Percentiles rank a stretch among this genome's conserved stretches.
phyloP scores from a whole-genome alignment of 345 rosid species.

The Citrus trifoliata region DNA sequence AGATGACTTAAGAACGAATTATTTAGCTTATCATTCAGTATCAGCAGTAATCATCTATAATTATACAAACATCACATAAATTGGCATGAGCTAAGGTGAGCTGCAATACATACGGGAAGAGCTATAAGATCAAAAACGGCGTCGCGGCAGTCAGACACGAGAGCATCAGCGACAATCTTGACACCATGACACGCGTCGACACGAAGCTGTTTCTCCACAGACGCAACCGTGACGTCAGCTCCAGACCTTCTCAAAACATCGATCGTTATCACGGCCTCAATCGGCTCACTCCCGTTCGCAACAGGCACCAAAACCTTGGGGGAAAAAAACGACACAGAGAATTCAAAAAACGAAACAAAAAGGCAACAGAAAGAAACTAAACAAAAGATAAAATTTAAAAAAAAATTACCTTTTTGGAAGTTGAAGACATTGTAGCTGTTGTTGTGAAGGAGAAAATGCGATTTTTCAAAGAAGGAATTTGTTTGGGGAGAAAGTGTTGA shows the following conservation, averaged over 20 bases:
- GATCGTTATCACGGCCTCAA: conserved; percentile 84
- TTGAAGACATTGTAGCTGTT: conserved; percentile 54
- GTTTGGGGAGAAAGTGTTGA: neutral
- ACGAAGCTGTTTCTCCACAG: too few relatives aligned
- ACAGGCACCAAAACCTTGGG: conserved; percentile 84
- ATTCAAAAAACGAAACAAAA: neutral
- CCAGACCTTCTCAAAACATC: conserved; percentile 84
- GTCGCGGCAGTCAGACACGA: conserved; percentile 47
- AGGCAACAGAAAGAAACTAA: conserved; percentile 16
- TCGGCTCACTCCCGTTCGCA: conserved; percentile 93
- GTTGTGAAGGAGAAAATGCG: conserved; percentile 25
- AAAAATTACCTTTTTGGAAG: conserved; percentile 45
- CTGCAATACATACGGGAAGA: conserved; percentile 48
- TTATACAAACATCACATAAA: neutral
- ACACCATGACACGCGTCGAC: too few relatives aligned
- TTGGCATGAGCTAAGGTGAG: neutral
- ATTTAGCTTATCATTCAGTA: neutral
- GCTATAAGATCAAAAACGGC: conserved; percentile 68
- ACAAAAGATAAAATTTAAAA: neutral
- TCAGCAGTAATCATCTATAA: neutral
- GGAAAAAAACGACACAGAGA: neutral
- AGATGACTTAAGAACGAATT: too few relatives aligned
- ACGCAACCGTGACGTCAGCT: conserved; percentile 32
- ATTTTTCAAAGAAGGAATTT: conserved; percentile 18
- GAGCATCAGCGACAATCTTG: conserved; percentile 74